phyloP scores from a whole-genome alignment of 2,329 filamentous ascomycete species.

The Claviceps sp. region DNA sequence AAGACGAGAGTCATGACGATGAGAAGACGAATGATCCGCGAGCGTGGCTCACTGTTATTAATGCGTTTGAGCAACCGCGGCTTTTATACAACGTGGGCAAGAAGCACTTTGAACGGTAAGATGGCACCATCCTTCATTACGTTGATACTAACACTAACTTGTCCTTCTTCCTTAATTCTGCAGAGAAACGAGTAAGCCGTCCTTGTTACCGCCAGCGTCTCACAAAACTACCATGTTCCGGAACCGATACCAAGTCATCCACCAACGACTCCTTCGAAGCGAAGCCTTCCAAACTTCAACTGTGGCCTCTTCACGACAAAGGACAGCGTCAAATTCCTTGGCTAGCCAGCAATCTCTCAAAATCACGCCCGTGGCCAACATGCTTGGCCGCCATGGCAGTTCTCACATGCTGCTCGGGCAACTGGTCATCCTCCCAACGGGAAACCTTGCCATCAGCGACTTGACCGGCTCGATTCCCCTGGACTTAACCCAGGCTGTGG shows the following conservation, averaged over 20 bases:
- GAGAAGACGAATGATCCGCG: constrained; percentile 54
- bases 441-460: constrained; percentile 71
- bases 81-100: constrained; percentile 64
- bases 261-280: constrained; percentile 83
- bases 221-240: constrained; percentile 80
- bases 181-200: constrained; percentile 50
- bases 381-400: constrained; percentile 66
- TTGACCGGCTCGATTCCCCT: constrained; percentile 77
- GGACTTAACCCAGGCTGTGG: constrained; percentile 66
- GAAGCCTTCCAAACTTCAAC: constrained; percentile 81
- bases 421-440: constrained; percentile 67
- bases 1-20: constrained; percentile 25
- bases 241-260: constrained; percentile 82
- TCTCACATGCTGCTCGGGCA: constrained; percentile 80
- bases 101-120: constrained; percentile 77
- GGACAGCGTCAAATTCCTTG: constrained; percentile 43
- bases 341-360: constrained; percentile 63
- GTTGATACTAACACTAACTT: neutral
- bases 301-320: constrained; percentile 46
- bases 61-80: constrained; percentile 75
- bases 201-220: constrained; percentile 60
- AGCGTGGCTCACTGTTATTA: constrained; percentile 72
- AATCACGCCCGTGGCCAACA: constrained; percentile 70
- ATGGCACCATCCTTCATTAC: neutral
- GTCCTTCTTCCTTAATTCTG: neutral